These are phyloP conservation scores for Stylosanthes scabra DNA, from an alignment of 331 rosid genomes.

Conservation along the genomic window DNA sequence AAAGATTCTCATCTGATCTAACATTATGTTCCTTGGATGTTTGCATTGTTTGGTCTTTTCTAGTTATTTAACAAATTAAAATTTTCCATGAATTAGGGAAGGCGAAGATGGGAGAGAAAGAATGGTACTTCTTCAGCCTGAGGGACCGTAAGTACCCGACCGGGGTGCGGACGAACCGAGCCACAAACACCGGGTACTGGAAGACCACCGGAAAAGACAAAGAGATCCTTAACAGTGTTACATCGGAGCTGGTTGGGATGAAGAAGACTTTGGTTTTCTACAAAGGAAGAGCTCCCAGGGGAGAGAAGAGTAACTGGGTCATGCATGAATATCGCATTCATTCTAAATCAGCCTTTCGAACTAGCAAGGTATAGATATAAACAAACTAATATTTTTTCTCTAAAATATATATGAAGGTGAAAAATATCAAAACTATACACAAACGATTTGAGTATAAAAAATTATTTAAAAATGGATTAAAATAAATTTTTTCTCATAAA, in stretches of 20 bases:
- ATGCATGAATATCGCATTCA: conserved; percentile 96
- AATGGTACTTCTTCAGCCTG: conserved; percentile 95
- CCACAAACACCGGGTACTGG: conserved; percentile 95
- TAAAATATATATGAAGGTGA: no score
- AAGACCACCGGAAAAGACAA: conserved; percentile 97
- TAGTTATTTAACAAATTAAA: conserved; percentile 14
- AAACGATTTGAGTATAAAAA: no score
- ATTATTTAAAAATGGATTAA: no score
- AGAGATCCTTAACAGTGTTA: conserved; percentile 71
- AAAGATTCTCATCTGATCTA: not conserved
- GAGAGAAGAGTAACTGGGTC: conserved; percentile 94
- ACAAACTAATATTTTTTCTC: no score
- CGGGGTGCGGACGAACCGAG: conserved; percentile 94
- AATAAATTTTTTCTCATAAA: no score
- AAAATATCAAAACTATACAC: no score
- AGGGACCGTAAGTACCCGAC: conserved; percentile 95
- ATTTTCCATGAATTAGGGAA: conserved; percentile 56
- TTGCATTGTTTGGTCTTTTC: not conserved
- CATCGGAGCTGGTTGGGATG: conserved; percentile 88
- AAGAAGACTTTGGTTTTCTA: conserved; percentile 95
- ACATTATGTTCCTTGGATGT: not conserved
- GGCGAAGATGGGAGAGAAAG: conserved; percentile 98
- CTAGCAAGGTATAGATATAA: conserved; percentile 58
- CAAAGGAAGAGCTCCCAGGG: conserved; percentile 97
- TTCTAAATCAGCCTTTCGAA: conserved; percentile 68